phyloP scores from a whole-genome alignment of 257 asterid genomes.

The Solanum ahanhuiri region DNA sequence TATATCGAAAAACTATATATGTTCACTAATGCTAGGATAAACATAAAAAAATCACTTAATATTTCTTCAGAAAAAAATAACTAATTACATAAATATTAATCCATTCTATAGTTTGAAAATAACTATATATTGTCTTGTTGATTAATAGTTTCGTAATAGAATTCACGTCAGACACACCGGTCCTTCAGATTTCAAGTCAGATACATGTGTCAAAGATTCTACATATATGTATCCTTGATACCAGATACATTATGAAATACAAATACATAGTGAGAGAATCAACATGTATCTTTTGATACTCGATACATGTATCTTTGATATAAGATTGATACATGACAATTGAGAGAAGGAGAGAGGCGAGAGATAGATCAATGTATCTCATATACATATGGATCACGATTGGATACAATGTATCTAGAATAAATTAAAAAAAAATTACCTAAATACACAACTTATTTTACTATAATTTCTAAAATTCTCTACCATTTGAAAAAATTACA shows the following conservation, averaged over 20 bases:
- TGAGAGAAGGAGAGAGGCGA: not conserved
- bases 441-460: too few species aligned
- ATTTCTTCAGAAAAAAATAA: not conserved
- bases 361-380: rapidly evolving
- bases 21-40: not conserved
- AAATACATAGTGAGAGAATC: not conserved
- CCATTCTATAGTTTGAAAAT: not conserved
- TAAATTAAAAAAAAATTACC: too few species aligned
- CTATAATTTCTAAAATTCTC: rapidly evolving
- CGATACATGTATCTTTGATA: too few species aligned
- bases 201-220: not conserved
- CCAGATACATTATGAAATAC: too few species aligned
- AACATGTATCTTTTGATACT: not conserved
- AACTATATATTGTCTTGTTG: too few species aligned
- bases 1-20: too few species aligned
- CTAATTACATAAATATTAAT: not conserved
- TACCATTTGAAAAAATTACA: too few species aligned
- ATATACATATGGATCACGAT: not conserved
- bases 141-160: not conserved
- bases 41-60: too few species aligned
- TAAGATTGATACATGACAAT: not conserved
- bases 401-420: not conserved
- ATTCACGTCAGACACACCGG: not conserved
- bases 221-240: too few species aligned
- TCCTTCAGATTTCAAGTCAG: too few species aligned